Evolutionary conservation across 345 rosid genomes (phyloP).

Genomic region (Excoecaria cochinchinensis): DNA sequence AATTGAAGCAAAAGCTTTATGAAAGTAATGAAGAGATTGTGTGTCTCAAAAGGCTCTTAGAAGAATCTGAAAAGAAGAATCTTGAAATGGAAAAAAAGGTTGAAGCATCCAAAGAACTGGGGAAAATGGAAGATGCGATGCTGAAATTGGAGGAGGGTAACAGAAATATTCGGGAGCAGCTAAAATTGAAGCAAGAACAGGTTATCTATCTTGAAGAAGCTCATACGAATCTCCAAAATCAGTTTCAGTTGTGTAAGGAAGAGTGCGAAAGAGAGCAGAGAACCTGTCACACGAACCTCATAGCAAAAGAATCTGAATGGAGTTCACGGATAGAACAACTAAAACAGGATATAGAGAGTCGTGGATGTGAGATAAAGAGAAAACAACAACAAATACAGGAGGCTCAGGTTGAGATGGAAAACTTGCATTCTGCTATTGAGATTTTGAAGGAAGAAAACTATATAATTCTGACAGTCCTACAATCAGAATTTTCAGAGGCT

Average conservation of each 20-base stretch:
- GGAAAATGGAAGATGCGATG: constrained; percentile 4
- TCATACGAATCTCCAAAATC: constrained; percentile 2
- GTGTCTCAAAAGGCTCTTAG: background rate
- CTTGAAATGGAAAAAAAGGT: constrained; percentile 1
- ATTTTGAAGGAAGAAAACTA: constrained; percentile 3
- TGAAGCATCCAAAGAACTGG: background rate
- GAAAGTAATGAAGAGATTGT: background rate
- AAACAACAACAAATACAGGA: constrained; percentile 14
- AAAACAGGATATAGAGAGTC: background rate
- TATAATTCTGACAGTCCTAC: background rate
- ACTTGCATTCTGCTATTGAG: constrained; percentile 2
- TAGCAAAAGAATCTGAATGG: constrained; percentile 15
- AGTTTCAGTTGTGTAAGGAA: background rate
- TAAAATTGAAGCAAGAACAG: constrained; percentile 13
- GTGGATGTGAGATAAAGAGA: constrained; percentile 5
- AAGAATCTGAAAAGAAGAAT: constrained; percentile 8
- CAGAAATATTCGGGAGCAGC: constrained; percentile 16
- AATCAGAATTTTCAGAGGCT: constrained; percentile 12
- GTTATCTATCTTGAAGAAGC: constrained; percentile 14
- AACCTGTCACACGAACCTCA: constrained; percentile 7
- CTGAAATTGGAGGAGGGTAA: constrained; percentile 14
- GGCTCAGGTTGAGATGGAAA: constrained; percentile 7
- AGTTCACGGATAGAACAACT: constrained; percentile 10
- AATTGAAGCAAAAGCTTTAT: constrained; percentile 4
- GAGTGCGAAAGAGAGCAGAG: background rate